Evolutionary conservation across 495 filamentous ascomycete species (phyloP), one percentile per base, ranked within the genome.

Genomic region (Lophium mytilinum): DNA sequence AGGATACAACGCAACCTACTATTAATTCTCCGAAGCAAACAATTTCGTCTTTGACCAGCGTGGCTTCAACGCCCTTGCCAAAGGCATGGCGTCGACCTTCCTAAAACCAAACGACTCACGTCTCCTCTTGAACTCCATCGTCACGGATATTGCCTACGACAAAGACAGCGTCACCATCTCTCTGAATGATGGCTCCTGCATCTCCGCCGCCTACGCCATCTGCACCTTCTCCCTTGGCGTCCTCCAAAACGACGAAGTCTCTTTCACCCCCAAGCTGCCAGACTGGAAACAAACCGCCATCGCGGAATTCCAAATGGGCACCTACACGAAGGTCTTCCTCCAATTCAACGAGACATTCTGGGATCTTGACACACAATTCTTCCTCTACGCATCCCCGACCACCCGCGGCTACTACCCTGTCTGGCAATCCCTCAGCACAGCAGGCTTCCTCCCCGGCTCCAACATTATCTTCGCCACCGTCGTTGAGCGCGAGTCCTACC

Each of bases 241-340:
- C 1, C 73, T 89, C 0, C 86, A 88, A 66, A 79, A 82, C 53
- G 73, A 82, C 50, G 73, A 74, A 1, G 78, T 89, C 3, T 68
- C 65, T 0, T 90, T 89, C 66, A 62, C 68, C 10, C 86, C 87
- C 0, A 63, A 69, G 3, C 73, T 89, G 0, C 86, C 86, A 0
- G 66, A 69, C 9, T 88, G 84, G 85, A 89, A 90, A 62, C 72
- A 76, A 10, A 76, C 76, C 19, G 81, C 80, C 8, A 84, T 88
- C 60, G 76, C 80, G 6, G 80, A 78, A 42, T 87, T 87, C 68
- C 75, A 77, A 56, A 87, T 90, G 80, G 85, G 80, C 21, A 89
- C 83, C 1, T 90, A 89, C 73, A 89, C 84, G 53, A 89, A 89
- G 64, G 83, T 89, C 59, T 89, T 89, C 74, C 68, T 88, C 11